phyloP scores from a whole-genome alignment of 352 stramenopile species.

The Peronosclerospora sorghi region DNA sequence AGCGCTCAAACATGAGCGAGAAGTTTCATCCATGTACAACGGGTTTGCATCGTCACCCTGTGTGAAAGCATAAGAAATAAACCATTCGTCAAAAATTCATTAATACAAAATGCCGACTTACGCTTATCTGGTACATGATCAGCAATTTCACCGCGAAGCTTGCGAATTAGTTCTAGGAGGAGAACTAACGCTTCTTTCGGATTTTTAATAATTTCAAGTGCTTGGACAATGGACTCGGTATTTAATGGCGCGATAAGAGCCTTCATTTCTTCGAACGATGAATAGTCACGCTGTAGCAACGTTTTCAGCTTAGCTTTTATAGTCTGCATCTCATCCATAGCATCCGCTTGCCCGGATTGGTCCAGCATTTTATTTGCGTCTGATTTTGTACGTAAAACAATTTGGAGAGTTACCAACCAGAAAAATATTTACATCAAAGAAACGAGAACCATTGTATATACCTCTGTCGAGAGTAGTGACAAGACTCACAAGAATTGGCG shows the following conservation, averaged over 20 bases:
- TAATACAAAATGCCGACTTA: constrained; percentile 16
- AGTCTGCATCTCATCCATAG: constrained; percentile 84
- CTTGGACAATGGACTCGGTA: constrained; percentile 65
- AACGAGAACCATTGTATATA: constrained; percentile 13
- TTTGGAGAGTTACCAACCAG: too few relatives aligned
- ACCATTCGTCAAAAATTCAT: background rate
- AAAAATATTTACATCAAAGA: background rate
- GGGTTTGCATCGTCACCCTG: constrained; percentile 75
- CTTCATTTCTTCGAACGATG: constrained; percentile 51
- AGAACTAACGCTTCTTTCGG: constrained; percentile 57
- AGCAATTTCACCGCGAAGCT: constrained; percentile 67
- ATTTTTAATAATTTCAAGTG: constrained; percentile 74
- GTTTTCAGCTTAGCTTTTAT: constrained; percentile 85
- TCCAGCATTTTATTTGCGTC: constrained; percentile 97
- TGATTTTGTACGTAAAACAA: constrained; percentile 5
- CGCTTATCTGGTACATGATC: constrained; percentile 55
- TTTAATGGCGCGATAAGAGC: constrained; percentile 55
- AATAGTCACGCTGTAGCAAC: constrained; percentile 81
- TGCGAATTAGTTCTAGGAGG: constrained; percentile 70
- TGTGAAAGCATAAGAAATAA: constrained; percentile 3
- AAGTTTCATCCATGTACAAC: constrained; percentile 96
- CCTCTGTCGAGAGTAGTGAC: constrained; percentile 79
- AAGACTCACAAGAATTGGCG: constrained; percentile 97
- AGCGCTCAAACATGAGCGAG: constrained; percentile 86
- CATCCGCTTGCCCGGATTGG: constrained; percentile 94